These are phyloP conservation scores for Didymella exigua DNA, from an alignment of 2,329 filamentous ascomycete species.

Conservation along the genomic window DNA sequence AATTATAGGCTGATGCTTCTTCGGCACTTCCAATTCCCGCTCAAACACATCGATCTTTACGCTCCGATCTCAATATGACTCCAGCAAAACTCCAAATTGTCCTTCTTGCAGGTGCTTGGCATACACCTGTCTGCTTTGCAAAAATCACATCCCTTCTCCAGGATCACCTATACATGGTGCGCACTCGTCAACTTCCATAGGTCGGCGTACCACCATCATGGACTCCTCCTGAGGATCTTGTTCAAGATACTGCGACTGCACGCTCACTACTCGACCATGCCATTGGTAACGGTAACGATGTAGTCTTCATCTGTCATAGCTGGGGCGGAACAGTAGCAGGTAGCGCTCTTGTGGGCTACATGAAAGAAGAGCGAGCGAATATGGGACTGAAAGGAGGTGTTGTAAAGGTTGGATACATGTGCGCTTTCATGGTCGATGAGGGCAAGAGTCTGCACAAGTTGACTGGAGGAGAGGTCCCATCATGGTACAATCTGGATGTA, in stretches of 20 bases:
- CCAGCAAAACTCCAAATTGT: conserved; percentile 42
- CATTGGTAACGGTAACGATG: conserved; percentile 47
- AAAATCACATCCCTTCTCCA: conserved; percentile 37
- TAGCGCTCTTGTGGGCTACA: conserved; percentile 44
- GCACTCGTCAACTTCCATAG: conserved; percentile 36
- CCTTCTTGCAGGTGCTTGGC: conserved; percentile 47
- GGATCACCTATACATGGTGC: conserved; percentile 37
- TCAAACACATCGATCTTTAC: too few relatives aligned
- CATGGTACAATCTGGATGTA: conserved; percentile 2
- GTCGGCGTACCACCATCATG: conserved; percentile 26
- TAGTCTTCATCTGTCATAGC: conserved; percentile 53
- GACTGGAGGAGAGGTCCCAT: not conserved
- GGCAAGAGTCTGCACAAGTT: not conserved
- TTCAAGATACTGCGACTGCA: conserved; percentile 44
- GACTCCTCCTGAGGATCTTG: conserved; percentile 33
- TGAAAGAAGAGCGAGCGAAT: conserved; percentile 41
- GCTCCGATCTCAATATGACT: conserved; percentile 16
- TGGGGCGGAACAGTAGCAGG: conserved; percentile 52
- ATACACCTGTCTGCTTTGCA: conserved; percentile 39
- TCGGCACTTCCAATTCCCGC: too few relatives aligned
- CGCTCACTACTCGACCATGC: conserved; percentile 41
- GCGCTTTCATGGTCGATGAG: conserved; percentile 40
- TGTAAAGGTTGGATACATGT: conserved; percentile 43
- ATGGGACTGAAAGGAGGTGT: conserved; percentile 50
- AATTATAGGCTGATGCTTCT: too few relatives aligned